Evolutionary conservation across 2,329 filamentous ascomycete genomes (phyloP).

Genomic region (Fusarium austroafricanum): DNA sequence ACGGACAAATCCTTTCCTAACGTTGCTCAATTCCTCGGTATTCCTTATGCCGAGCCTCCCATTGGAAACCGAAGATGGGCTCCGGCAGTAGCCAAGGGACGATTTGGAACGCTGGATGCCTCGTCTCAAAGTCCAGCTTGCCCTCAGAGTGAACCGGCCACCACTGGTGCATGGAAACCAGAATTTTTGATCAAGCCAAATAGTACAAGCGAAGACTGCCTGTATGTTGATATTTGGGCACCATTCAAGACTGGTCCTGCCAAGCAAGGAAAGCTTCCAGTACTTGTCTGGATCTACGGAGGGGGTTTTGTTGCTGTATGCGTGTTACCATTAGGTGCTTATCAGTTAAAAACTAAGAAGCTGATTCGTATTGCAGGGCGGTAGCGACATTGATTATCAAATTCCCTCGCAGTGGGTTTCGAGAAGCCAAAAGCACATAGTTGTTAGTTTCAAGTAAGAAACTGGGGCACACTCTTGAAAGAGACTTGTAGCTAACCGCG

Average conservation of each 20-base stretch:
- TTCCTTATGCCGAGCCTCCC: conserved; percentile 12
- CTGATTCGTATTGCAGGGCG: neutral
- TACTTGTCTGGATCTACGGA: conserved; percentile 13
- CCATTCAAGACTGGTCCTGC: neutral
- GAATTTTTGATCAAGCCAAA: conserved; percentile 18
- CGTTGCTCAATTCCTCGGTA: conserved; percentile 15
- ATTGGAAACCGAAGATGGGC: conserved; percentile 1
- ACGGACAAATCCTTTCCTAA: neutral
- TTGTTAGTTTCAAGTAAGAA: conserved; percentile 14
- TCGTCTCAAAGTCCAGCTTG: neutral
- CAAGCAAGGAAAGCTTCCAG: neutral
- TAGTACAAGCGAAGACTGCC: conserved; percentile 11
- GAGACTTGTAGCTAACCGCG: neutral
- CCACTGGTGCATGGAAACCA: neutral
- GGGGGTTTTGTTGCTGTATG: conserved; percentile 1
- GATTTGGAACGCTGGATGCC: neutral
- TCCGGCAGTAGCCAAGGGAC: neutral
- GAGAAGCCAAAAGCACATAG: conserved; percentile 16
- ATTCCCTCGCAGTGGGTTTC: neutral
- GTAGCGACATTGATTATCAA: conserved; percentile 9
- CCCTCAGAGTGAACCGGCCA: conserved; percentile 8
- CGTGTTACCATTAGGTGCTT: neutral
- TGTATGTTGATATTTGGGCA: conserved; percentile 8
- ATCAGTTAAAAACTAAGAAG: no score
- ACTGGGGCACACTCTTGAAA: no score